phyloP scores from a whole-genome alignment of 2,329 filamentous ascomycete genomes.

The Hirsutella thompsonii region DNA sequence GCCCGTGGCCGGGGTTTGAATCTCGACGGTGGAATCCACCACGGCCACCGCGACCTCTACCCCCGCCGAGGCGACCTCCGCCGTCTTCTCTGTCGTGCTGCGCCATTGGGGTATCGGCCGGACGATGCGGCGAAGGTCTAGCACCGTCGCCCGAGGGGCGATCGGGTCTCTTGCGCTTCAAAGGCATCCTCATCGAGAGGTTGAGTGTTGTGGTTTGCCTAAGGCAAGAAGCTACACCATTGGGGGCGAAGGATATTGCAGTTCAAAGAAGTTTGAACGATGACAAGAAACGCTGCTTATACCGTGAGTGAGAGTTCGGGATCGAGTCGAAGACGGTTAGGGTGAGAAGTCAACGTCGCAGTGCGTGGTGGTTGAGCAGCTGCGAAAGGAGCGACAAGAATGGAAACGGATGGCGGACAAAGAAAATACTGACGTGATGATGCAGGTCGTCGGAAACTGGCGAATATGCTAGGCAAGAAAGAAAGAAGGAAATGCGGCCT shows the following conservation, averaged over 20 bases:
- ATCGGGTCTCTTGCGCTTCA: constrained; percentile 47
- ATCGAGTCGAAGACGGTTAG: neutral
- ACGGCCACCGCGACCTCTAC: constrained; percentile 27
- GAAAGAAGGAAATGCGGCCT: neutral
- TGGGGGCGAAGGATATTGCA: constrained; percentile 9
- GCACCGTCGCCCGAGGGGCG: constrained; percentile 33
- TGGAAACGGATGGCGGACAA: neutral
- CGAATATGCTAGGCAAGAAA: neutral
- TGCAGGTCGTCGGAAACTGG: neutral
- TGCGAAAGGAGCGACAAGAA: constrained; percentile 1
- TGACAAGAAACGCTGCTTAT: neutral
- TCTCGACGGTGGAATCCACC: constrained; percentile 39
- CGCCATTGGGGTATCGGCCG: constrained; percentile 39
- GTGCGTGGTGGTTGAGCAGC: neutral
- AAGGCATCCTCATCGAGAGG: constrained; percentile 32
- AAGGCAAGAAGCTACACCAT: constrained; percentile 18
- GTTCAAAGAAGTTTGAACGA: neutral
- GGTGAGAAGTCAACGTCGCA: neutral
- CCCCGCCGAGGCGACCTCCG: constrained; percentile 28
- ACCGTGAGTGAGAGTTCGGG: neutral
- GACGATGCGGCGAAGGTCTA: constrained; percentile 50
- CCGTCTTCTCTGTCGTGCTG: constrained; percentile 46
- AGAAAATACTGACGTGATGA: neutral
- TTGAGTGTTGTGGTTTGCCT: constrained; percentile 4
- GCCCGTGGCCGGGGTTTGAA: constrained; percentile 26